Percentiles rank a stretch among this genome's conserved stretches.
Evolutionary conservation across 306 rosid genomes (phyloP).

Genomic region (Fagus sylvatica): DNA sequence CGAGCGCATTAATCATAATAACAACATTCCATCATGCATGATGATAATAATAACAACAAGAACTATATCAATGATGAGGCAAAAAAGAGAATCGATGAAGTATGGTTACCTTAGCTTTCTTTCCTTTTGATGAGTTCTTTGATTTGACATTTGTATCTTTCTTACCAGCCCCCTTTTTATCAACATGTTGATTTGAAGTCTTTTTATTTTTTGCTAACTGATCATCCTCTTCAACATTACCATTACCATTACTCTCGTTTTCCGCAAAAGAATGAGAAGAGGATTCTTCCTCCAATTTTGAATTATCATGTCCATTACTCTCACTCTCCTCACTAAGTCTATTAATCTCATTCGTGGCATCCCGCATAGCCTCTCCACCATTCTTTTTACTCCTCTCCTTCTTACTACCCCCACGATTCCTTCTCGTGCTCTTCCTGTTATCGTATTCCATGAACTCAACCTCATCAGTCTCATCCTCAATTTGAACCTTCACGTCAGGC

Average conservation of each 20-base stretch:
- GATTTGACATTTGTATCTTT: constrained; percentile 44
- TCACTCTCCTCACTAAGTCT: constrained; percentile 26
- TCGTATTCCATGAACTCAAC: constrained; percentile 48
- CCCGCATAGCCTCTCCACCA: constrained; percentile 35
- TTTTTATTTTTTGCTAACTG: constrained; percentile 40
- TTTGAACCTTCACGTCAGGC: constrained; percentile 28
- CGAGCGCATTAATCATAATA: constrained; percentile 14
- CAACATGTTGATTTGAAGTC: constrained; percentile 39
- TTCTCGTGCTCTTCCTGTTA: constrained; percentile 47
- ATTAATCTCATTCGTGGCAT: constrained; percentile 23
- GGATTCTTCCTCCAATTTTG: constrained; percentile 38
- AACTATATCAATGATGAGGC: neutral
- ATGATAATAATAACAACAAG: neutral
- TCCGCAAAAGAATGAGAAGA: constrained; percentile 30
- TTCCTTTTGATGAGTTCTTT: constrained; percentile 61
- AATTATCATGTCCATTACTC: constrained; percentile 30
- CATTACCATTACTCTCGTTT: constrained; percentile 27
- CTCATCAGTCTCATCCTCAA: constrained; percentile 46
- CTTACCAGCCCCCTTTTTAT: constrained; percentile 51
- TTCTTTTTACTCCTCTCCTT: constrained; percentile 57
- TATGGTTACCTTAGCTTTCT: constrained; percentile 68
- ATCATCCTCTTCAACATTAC: constrained; percentile 31
- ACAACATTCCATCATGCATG: neutral
- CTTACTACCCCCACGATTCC: constrained; percentile 51
- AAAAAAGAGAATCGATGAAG: constrained; percentile 14